These are phyloP conservation scores for Lenzites betulinus DNA, from an alignment of 768 basidiomycete genomes.

Conservation along the genomic window DNA sequence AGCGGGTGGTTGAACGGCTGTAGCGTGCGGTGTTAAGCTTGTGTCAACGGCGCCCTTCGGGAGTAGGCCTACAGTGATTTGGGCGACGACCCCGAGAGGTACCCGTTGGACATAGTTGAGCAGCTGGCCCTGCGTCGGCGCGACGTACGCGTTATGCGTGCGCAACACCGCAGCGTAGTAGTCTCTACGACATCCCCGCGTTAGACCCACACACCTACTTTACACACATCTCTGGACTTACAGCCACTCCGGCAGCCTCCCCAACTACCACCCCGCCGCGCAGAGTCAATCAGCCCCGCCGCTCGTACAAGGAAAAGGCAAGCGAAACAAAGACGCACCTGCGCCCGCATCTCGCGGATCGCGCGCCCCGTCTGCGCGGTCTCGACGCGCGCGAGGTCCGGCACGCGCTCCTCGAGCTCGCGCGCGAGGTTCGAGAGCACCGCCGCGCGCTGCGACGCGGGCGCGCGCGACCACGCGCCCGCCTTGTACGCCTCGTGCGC, in stretches of 20 bases:
- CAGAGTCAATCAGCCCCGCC: neutral
- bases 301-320: no score
- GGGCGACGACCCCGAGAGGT: conserved; percentile 86
- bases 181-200: conserved; percentile 45
- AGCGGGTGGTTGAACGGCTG: conserved; percentile 90
- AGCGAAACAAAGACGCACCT: conserved; percentile 46
- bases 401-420: conserved; percentile 55
- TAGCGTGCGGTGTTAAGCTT: no score
- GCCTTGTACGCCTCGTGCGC: conserved; percentile 64
- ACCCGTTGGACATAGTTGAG: conserved; percentile 79
- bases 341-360: conserved; percentile 83
- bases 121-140: conserved; percentile 78
- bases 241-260: conserved; percentile 85
- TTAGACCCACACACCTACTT: neutral
- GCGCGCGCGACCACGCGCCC: conserved; percentile 71
- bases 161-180: conserved; percentile 77
- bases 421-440: conserved; percentile 67
- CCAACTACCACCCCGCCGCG: conserved; percentile 6
- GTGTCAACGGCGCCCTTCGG: neutral
- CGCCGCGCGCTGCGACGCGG: conserved; percentile 59
- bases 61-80: conserved; percentile 65
- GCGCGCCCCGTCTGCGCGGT: conserved; percentile 77
- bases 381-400: conserved; percentile 65
- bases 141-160: conserved; percentile 67
- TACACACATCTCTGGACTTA: conserved; percentile 38